Evolutionary conservation across 2,329 filamentous ascomycete genomes (phyloP).

Genomic region (Bertia moriformis): DNA sequence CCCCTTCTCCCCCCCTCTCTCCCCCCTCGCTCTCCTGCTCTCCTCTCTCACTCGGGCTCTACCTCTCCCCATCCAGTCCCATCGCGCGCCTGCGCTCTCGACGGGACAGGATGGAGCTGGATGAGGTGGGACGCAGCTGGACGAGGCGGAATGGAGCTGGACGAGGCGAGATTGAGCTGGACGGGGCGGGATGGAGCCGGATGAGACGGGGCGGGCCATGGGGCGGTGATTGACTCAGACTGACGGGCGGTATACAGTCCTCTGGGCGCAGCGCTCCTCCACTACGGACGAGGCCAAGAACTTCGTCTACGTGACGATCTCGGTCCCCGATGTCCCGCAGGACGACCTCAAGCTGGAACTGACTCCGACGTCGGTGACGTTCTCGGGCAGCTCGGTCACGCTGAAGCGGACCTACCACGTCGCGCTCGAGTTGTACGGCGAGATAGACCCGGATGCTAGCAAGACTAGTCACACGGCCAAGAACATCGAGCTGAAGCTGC

Average conservation of each 20-base stretch:
- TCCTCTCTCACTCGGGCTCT: too few relatives aligned
- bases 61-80: too few relatives aligned
- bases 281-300: slow-evolving; percentile 70
- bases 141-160: too few relatives aligned
- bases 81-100: too few relatives aligned
- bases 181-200: too few relatives aligned
- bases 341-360: slow-evolving; percentile 70
- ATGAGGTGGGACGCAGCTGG: too few relatives aligned
- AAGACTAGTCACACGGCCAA: slow-evolving; percentile 80
- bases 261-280: slow-evolving; percentile 95
- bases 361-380: slow-evolving; percentile 61
- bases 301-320: slow-evolving; percentile 86
- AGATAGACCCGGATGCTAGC: slow-evolving; percentile 74
- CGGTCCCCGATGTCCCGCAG: slow-evolving; percentile 68
- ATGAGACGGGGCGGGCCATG: too few relatives aligned
- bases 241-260: slow-evolving; percentile 59
- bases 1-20: too few relatives aligned
- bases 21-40: too few relatives aligned
- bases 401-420: slow-evolving; percentile 81
- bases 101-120: too few relatives aligned
- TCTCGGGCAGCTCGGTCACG: slow-evolving; percentile 68
- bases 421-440: slow-evolving; percentile 73
- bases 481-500: slow-evolving; percentile 77
- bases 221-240: slow-evolving; percentile 2
- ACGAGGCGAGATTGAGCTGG: too few relatives aligned